Evolutionary conservation across 75 land plant species (phyloP).

Genomic region (Pinus taeda): DNA sequence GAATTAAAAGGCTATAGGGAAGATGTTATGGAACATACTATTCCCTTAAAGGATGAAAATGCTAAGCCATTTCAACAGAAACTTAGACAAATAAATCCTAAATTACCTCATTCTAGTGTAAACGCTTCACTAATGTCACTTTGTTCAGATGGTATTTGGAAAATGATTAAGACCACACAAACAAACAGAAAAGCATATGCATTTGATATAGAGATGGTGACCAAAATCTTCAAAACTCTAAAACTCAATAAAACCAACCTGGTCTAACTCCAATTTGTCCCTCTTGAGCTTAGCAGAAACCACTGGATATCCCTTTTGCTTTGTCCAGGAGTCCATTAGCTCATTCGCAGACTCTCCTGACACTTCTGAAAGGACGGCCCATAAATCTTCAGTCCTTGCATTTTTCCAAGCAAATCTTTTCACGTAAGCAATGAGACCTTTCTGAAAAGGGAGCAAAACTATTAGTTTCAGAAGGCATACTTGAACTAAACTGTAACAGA

Average conservation of each 20-base stretch:
- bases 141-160: neutral
- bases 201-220: neutral
- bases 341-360: constrained; percentile 82
- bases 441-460: constrained; percentile 32
- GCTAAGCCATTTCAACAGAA: too few species aligned
- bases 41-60: too few species aligned
- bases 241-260: constrained; percentile 40
- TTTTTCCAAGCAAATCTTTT: constrained; percentile 84
- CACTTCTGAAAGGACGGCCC: constrained; percentile 81
- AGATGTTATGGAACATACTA: too few species aligned
- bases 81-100: too few species aligned
- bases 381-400: constrained; percentile 92
- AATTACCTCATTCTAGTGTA: neutral
- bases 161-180: neutral
- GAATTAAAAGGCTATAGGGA: too few species aligned
- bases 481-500: neutral
- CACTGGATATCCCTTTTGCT: constrained; percentile 96
- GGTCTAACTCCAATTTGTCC: constrained; percentile 64
- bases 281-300: constrained; percentile 56
- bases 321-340: constrained; percentile 97
- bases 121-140: too few species aligned
- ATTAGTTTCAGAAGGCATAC: neutral
- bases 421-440: constrained; percentile 77
- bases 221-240: neutral
- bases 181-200: neutral